These are phyloP conservation scores for Rhizopogon vesiculosus DNA, from an alignment of 768 basidiomycete species.

Conservation along the genomic window DNA sequence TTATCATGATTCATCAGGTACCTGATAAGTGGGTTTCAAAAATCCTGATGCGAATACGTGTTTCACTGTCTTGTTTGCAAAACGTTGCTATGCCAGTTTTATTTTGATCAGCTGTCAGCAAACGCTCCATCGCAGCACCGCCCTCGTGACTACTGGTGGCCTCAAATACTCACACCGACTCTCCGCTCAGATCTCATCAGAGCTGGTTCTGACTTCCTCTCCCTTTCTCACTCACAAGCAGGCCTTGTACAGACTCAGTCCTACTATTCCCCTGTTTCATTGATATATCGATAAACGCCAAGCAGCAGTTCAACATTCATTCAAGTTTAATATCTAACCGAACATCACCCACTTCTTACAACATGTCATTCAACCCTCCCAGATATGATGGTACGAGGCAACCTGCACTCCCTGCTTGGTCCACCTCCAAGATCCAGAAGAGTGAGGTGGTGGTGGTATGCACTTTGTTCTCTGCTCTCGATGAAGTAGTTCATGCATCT, in stretches of 20 bases:
- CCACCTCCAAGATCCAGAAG: constrained; percentile 9
- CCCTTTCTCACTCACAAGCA: background rate
- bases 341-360: background rate
- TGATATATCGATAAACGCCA: background rate
- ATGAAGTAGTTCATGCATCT: background rate
- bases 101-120: too few relatives aligned
- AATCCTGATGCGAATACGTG: too few relatives aligned
- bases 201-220: constrained; percentile 3
- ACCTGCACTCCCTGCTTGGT: constrained; percentile 4
- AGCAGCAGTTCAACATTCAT: too few relatives aligned
- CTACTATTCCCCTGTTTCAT: background rate
- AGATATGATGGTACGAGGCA: background rate
- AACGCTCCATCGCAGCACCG: too few relatives aligned
- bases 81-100: background rate
- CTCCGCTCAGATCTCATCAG: background rate
- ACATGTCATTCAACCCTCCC: background rate
- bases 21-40: background rate
- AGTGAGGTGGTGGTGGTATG: constrained; percentile 24
- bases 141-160: too few relatives aligned
- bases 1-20: too few relatives aligned
- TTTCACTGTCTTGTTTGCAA: background rate
- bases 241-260: constrained; percentile 4
- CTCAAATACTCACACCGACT: background rate
- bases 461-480: background rate
- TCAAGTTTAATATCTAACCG: too few relatives aligned